phyloP scores from a whole-genome alignment of 2,329 filamentous ascomycete species.

The Calonectria fujianensis region DNA sequence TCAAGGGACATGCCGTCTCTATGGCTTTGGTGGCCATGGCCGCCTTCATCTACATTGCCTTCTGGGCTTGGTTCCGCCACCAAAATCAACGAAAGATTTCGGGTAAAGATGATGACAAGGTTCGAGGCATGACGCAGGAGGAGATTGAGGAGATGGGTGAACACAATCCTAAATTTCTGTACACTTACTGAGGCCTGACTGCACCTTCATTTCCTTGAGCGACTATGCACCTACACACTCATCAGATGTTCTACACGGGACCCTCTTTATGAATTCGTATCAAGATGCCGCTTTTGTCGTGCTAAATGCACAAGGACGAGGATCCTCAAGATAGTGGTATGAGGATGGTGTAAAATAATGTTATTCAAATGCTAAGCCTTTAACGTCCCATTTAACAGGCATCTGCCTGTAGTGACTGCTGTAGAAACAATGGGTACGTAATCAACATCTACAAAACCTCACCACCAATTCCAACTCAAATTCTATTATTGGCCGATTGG shows the following conservation, averaged over 20 bases:
- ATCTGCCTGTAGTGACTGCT: too few relatives aligned
- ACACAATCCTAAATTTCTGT: slow-evolving; percentile 56
- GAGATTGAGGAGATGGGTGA: slow-evolving; percentile 58
- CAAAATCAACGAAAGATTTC: slow-evolving; percentile 60
- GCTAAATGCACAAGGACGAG: too few relatives aligned
- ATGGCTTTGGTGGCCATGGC: slow-evolving; percentile 68
- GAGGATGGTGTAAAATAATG: too few relatives aligned
- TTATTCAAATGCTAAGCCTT: too few relatives aligned
- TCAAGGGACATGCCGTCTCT: slow-evolving; percentile 70
- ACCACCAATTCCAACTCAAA: too few relatives aligned
- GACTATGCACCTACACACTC: neutral
- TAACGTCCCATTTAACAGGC: too few relatives aligned
- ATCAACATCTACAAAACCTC: too few relatives aligned
- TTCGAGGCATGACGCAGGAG: slow-evolving; percentile 55
- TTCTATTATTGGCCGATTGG: too few relatives aligned
- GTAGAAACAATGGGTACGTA: too few relatives aligned
- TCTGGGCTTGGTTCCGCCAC: slow-evolving; percentile 56
- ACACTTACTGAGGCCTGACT: slow-evolving; percentile 51
- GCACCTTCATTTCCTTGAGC: neutral
- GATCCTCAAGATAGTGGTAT: too few relatives aligned
- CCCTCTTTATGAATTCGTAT: neutral
- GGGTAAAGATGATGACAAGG: slow-evolving; percentile 55
- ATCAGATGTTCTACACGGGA: neutral
- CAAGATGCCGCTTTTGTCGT: neutral
- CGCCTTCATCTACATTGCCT: slow-evolving; percentile 63